Base-by-base conservation (phyloP, 192 early-diverging fungal genomes). In the Coemansia sp. region DNA sequence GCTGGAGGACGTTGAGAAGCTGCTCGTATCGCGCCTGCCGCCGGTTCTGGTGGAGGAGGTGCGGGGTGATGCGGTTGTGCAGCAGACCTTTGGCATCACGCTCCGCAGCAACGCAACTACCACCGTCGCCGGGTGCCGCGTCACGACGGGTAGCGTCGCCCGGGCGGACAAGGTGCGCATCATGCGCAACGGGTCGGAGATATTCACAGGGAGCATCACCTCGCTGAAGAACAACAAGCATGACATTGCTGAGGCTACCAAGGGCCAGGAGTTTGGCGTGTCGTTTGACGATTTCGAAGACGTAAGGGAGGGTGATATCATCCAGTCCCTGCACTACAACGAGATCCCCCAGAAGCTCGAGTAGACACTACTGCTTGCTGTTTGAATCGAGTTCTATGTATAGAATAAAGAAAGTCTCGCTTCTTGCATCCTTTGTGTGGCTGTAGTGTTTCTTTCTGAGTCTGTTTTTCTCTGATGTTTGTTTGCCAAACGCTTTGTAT, bases 211-310 rank as follows among this genome's bases (percentile, higher is more conserved):
- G 77, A 84, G 75, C 63, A 58, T 70, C 64, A 61, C 59, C 63
- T 77, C 70, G 30, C 85, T 99, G 64, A 90, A 90, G 77, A 90
- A 95, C 58, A 82, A 93, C 61, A 99, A 97, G 75, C 91, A 94
- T 57, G 93, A 95, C 67, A 89, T 96, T 35, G 68, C 71, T 26
- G 96, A 99, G 83, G 91, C 88, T 30, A 86, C 86, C 61, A 99
- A 97, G 77, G 95, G 95, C n/a, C 82, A 91, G 29, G 96, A 99
- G 84, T 99, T 95, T 71, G 96, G 96, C 18, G 90, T 99, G 72
- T 85, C 86, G 53, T 91, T 99, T 81, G 92, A 92, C 18, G 89
- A 86, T 12, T 97, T 93, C 68, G 81, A 82, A 7, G 90, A 89
- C 13, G 82, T 94, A 58, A 73, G 88, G 72, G 88, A 85, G 40